Percentiles rank a stretch among this genome's conserved stretches.
phyloP scores from a whole-genome alignment of 176 grass and related monocot genomes.

The Phragmites australis region DNA sequence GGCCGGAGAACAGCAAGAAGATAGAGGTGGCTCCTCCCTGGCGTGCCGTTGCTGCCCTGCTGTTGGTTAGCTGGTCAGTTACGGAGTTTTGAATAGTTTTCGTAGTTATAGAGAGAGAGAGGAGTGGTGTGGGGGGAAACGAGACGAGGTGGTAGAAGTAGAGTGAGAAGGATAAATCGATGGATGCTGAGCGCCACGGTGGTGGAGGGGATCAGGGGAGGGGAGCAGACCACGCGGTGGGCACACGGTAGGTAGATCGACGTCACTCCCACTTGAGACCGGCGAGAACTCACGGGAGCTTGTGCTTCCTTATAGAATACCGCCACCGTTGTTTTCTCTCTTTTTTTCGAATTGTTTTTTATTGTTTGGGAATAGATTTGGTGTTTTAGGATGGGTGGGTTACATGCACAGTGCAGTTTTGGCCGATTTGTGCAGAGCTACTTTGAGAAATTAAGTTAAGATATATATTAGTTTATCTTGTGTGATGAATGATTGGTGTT shows the following conservation, averaged over 20 bases:
- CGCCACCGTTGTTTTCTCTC: not conserved
- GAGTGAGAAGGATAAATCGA: not conserved
- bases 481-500: too few relatives aligned
- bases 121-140: not conserved
- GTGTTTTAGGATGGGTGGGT: not conserved
- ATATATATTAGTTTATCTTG: too few relatives aligned
- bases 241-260: conserved; percentile 26
- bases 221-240: conserved; percentile 4
- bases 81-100: not conserved
- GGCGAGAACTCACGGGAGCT: not conserved
- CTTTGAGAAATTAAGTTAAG: too few relatives aligned
- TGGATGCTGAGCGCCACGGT: too few relatives aligned
- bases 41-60: not conserved
- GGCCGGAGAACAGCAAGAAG: not conserved
- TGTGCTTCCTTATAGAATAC: not conserved
- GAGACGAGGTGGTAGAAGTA: conserved; percentile 36
- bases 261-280: conserved; percentile 32
- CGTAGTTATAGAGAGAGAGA: conserved; percentile 8
- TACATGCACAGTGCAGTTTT: not conserved
- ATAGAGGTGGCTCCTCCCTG: not conserved
- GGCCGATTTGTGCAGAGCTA: too few relatives aligned
- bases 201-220: not conserved
- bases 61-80: not conserved
- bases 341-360: not conserved
- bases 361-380: not conserved